phyloP scores from a whole-genome alignment of 1,139 yeast species.

The Diutina catenulata region DNA sequence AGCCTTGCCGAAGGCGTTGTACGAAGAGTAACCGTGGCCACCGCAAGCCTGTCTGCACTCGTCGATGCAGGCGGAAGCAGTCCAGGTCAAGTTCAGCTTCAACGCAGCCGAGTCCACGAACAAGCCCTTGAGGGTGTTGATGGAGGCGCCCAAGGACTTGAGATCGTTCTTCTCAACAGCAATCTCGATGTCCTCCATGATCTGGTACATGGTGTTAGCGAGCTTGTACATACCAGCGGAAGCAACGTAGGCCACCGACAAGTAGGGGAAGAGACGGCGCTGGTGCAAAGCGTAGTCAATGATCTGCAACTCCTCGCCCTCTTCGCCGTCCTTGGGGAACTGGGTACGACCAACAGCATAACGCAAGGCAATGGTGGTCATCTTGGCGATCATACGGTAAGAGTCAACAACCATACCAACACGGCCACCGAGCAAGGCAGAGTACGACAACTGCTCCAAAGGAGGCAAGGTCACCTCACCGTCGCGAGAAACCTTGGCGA shows the following conservation, averaged over 20 bases:
- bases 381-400: conserved; percentile 68
- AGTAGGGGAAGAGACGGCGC: conserved; percentile 11
- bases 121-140: conserved; percentile 19
- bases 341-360: conserved; percentile 88
- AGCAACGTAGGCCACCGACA: conserved; percentile 11
- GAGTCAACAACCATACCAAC: conserved; percentile 84
- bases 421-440: conserved; percentile 81
- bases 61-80: conserved; percentile 10
- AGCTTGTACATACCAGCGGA: conserved; percentile 10
- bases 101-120: conserved; percentile 12
- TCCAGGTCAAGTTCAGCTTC: conserved; percentile 12
- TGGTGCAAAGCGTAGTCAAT: conserved; percentile 13
- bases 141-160: conserved; percentile 21
- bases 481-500: conserved; percentile 57
- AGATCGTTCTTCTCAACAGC: conserved; percentile 10
- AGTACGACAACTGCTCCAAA: conserved; percentile 75
- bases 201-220: conserved; percentile 9
- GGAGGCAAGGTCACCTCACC: conserved; percentile 71
- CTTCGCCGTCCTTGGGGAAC: conserved; percentile 22
- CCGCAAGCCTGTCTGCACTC: conserved; percentile 12
- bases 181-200: conserved; percentile 9
- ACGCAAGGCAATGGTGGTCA: conserved; percentile 73
- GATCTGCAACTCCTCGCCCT: conserved; percentile 10
- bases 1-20: conserved; percentile 12
- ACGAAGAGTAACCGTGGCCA: conserved; percentile 13